Percentiles rank a stretch among this genome's conserved stretches.
Conservation (phyloP, 2,329 filamentous ascomycete genomes). For the Penicillium decumbens region DNA sequence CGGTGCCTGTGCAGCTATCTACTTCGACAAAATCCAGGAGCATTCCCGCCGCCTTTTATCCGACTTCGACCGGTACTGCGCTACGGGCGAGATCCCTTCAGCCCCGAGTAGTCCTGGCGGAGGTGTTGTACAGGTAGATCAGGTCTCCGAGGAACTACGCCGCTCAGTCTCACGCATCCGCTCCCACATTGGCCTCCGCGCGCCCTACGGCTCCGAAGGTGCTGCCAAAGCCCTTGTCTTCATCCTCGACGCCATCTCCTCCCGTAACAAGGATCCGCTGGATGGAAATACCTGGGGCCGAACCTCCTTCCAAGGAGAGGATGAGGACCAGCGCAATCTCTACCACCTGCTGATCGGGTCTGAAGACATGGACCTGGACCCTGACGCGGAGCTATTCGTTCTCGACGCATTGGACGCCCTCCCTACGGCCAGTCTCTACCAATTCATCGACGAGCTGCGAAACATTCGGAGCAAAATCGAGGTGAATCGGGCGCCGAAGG, state of each 20-base stretch:
- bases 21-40: conserved; percentile 42
- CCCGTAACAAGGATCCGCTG: conserved; percentile 39
- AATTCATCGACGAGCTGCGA: conserved; percentile 28
- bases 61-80: conserved; percentile 41
- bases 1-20: conserved; percentile 41
- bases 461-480: conserved; percentile 42
- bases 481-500: conserved; percentile 37
- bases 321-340: conserved; percentile 41
- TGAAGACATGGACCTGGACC: conserved; percentile 24
- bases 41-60: conserved; percentile 33
- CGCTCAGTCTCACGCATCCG: conserved; percentile 30
- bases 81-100: conserved; percentile 26
- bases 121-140: conserved; percentile 24
- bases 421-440: conserved; percentile 28
- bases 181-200: conserved; percentile 31
- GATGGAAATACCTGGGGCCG: conserved; percentile 36
- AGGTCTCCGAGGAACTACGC: conserved; percentile 32
- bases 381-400: conserved; percentile 33
- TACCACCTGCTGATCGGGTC: conserved; percentile 41
- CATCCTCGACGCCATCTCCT: conserved; percentile 36
- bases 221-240: conserved; percentile 38
- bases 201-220: conserved; percentile 35
- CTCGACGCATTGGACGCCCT: conserved; percentile 39
- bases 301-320: conserved; percentile 32
- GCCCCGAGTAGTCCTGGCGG: conserved; percentile 16